Base-by-base conservation (phyloP, 2,329 filamentous ascomycete genomes). In the Lachnellula cervina region DNA sequence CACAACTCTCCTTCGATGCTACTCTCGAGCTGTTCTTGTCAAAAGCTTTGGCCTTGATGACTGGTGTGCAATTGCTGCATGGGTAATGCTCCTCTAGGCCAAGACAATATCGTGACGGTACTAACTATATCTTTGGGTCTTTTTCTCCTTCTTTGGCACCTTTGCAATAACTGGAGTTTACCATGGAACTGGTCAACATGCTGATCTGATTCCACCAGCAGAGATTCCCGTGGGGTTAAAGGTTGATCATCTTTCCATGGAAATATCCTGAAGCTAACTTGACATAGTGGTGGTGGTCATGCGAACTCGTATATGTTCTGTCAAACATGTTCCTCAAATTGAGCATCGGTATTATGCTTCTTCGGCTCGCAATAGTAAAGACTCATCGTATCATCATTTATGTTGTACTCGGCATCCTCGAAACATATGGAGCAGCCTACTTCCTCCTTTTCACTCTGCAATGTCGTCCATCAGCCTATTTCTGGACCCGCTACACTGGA, bases 401-500 rank as follows among this genome's bases (percentile, higher is more conserved):
- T 56, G 57, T 55, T 2, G 64, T 70, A 9, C 56, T 74, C 16
- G 44, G 64, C 8, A 57, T 70, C 17, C 67, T 70, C 16, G 64
- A 70, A 34, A 35, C 70, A 8, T 73, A 69, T 62, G 67, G 69
- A 56, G 46, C 66, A 23, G 68, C 71, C 52, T 75, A 69, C 60
- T 64, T 69, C 56, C 68, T 75, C 51, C 63, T 74, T 52, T 69
- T 72, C 50, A 62, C 70, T 4, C 68, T 75, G 17, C 73, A 75
- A 57, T 75, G 73, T 51, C 61, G 61, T 3, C 73, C 73, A 9
- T 65, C 71, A 2, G 28, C 60, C 3, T 75, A 71, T 55, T 75
- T 71, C 58, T 75, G 73, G 74, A 64, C 66, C 19, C 65, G 66
- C n/a, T 70, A 71, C 35, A 67, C 66, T 3, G 59, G 63, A 3